Conservation (phyloP, 2,329 filamentous ascomycete species). For the Seiridium unicorne region DNA sequence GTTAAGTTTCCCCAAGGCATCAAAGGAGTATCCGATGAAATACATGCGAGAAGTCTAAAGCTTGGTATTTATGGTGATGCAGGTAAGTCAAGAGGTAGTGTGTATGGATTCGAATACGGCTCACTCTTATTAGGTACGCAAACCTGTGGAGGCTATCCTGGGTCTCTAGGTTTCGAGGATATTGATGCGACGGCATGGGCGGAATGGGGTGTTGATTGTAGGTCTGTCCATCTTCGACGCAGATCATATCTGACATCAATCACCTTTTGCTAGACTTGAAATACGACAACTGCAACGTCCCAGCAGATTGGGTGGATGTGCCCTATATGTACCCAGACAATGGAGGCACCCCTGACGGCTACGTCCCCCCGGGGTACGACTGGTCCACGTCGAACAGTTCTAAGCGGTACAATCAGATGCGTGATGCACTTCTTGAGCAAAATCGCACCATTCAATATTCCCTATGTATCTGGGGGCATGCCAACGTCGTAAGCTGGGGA, state of each 20-base stretch:
- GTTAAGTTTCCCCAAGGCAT: constrained; percentile 59
- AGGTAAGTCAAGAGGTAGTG: constrained; percentile 27
- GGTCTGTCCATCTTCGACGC: constrained; percentile 14
- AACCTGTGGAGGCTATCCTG: constrained; percentile 58
- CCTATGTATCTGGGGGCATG: constrained; percentile 53
- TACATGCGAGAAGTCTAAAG: constrained; percentile 58
- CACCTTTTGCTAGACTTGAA: constrained; percentile 41
- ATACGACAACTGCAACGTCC: constrained; percentile 55
- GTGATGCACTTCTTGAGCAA: constrained; percentile 45
- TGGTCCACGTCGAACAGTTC: constrained; percentile 46
- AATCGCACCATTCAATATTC: constrained; percentile 47
- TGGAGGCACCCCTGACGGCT: constrained; percentile 33
- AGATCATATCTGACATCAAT: background rate
- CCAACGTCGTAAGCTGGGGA: constrained; percentile 49
- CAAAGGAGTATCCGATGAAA: constrained; percentile 45
- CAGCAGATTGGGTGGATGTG: constrained; percentile 33
- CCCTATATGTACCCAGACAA: constrained; percentile 27
- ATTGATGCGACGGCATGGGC: constrained; percentile 58
- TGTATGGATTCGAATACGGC: background rate
- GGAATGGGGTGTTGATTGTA: constrained; percentile 57
- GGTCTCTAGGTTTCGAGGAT: constrained; percentile 53
- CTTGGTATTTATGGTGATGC: constrained; percentile 63
- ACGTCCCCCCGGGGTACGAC: constrained; percentile 46
- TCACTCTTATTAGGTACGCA: constrained; percentile 12
- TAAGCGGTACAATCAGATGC: constrained; percentile 46